Conservation (phyloP, 768 basidiomycete species). For the Clitopilus hobsonii region DNA sequence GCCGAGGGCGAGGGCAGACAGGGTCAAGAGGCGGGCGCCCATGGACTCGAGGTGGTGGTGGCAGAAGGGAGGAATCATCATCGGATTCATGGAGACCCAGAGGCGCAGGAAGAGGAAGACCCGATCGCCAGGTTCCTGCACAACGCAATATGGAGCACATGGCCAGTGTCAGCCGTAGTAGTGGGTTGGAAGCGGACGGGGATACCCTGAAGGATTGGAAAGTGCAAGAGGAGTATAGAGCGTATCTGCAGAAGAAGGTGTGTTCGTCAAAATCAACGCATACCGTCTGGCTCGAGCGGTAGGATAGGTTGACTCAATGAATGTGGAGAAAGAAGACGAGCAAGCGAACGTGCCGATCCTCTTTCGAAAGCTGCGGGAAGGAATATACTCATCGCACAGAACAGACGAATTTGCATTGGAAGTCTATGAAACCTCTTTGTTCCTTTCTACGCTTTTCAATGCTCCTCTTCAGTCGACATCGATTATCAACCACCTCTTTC, state of each 20-base stretch:
- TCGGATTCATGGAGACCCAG: slow-evolving; percentile 8
- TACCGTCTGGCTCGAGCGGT: too few relatives aligned
- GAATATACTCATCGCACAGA: slow-evolving; percentile 56
- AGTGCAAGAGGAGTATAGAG: slow-evolving; percentile 64
- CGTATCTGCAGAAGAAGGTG: slow-evolving; percentile 65
- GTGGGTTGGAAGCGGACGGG: slow-evolving; percentile 70
- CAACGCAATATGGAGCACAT: slow-evolving; percentile 55
- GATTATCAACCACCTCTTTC: slow-evolving; percentile 56
- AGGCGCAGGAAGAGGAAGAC: background rate
- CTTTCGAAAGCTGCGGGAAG: slow-evolving; percentile 81
- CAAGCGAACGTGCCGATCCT: slow-evolving; percentile 63
- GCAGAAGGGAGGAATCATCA: too few relatives aligned
- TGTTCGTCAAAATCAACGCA: slow-evolving; percentile 4
- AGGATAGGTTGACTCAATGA: background rate
- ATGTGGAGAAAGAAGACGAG: too few relatives aligned
- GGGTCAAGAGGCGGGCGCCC: background rate
- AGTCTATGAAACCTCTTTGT: slow-evolving; percentile 74
- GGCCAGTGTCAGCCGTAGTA: slow-evolving; percentile 71
- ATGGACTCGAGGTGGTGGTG: background rate
- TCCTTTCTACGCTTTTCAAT: slow-evolving; percentile 58
- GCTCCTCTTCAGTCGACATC: slow-evolving; percentile 58
- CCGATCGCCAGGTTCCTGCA: slow-evolving; percentile 2
- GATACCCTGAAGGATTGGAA: slow-evolving; percentile 62
- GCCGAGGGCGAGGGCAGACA: background rate
- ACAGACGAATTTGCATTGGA: slow-evolving; percentile 60